A percentile compares a stretch with the other conserved stretches of the same genome.
These are phyloP conservation scores for Keithomyces neogunnii DNA, from an alignment of 2,329 filamentous ascomycete genomes.

Conservation along the genomic window DNA sequence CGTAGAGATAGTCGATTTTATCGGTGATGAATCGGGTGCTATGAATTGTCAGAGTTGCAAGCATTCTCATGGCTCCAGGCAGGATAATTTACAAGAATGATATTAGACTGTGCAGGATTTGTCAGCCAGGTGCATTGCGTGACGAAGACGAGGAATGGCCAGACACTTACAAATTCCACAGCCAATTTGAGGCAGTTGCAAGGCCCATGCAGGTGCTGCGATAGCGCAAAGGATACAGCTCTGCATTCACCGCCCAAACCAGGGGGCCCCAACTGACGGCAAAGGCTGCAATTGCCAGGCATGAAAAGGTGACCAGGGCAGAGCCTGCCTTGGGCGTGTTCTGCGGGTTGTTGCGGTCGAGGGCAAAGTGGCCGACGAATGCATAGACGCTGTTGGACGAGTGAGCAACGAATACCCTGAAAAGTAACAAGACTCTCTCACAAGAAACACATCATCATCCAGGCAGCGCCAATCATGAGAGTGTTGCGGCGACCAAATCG, in stretches of 20 bases:
- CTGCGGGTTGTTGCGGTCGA: conserved; percentile 32
- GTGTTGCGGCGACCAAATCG: conserved; percentile 55
- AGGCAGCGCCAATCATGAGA: conserved; percentile 53
- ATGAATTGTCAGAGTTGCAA: conserved; percentile 12
- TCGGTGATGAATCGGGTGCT: conserved; percentile 64
- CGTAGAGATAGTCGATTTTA: conserved; percentile 60
- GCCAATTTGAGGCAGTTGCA: conserved; percentile 51
- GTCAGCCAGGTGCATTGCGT: not conserved
- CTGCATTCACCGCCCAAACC: conserved; percentile 56
- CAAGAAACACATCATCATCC: conserved; percentile 48
- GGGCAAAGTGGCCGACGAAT: conserved; percentile 37
- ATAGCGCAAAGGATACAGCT: conserved; percentile 54
- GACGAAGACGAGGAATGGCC: conserved; percentile 4
- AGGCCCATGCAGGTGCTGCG: conserved; percentile 46
- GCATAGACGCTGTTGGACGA: conserved; percentile 29
- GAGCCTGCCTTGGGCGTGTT: conserved; percentile 42
- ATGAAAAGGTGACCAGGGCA: conserved; percentile 59
- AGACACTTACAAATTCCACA: conserved; percentile 49
- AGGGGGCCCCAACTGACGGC: conserved; percentile 65
- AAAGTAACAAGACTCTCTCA: conserved; percentile 6
- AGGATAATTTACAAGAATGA: conserved; percentile 33
- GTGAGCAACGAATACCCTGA: not conserved
- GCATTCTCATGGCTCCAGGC: not conserved
- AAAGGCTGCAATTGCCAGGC: conserved; percentile 58
- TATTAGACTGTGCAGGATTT: conserved; percentile 22